Evolutionary conservation across 306 rosid species (phyloP), one percentile per base, ranked within the genome.

Genomic region (Sindora glabra): DNA sequence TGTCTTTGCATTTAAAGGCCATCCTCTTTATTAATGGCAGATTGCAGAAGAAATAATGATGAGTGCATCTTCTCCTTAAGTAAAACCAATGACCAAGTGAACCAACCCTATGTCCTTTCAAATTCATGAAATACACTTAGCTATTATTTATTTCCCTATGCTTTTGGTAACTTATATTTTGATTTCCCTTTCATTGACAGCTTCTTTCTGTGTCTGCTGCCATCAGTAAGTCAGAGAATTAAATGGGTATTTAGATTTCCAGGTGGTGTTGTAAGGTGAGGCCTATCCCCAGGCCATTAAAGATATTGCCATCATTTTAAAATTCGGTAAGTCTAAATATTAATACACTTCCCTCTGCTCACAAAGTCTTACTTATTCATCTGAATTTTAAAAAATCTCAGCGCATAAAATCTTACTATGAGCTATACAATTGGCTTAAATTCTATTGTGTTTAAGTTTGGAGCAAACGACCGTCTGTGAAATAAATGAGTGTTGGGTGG

Each of bases 121-220:
- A 76, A 79, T 83, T 80, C 59, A 82, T 79, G 60, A 63, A 67
- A n/a, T n/a, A n/a, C n/a, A 64, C 74, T 51, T 51, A 55, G 52
- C 48, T 64, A 23, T 44, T 51, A 55, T 48, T 48, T 64, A 23
- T 44, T 48, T 72, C 52, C 81, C 57, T 74, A 69, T 85, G 77
- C 73, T 62, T 58, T 67, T 54, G 76, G 45, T 23, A 25, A 41
- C 64, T 49, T n/a, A n/a, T n/a, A n/a, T n/a, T n/a, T 66, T 44
- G 40, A 56, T 79, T 83, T 85, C 89, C 67, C 81, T 81, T 81
- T 81, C 86, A 74, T 65, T 80, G 79, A 78, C 86, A 71, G 73
- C 78, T 77, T 85, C 95, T 79, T 81, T 74, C 96, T 87, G 79
- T 70, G 81, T 64, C 71, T 83, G 77, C 86, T 79, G 62, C 82